phyloP scores from a whole-genome alignment of 495 filamentous ascomycete genomes.

The Apodospora peruviana region DNA sequence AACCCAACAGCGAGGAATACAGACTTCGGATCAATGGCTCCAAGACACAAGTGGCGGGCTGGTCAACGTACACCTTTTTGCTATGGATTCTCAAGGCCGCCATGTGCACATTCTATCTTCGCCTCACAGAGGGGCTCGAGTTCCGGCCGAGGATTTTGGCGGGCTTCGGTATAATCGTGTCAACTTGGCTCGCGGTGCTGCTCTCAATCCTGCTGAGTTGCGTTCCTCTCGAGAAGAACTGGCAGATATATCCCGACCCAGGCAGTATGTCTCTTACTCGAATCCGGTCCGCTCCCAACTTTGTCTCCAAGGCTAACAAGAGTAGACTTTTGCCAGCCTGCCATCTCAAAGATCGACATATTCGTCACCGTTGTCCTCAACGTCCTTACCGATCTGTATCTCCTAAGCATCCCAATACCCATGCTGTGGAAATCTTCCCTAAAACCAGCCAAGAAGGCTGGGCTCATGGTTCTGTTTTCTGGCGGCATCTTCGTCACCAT shows the following conservation, averaged over 20 bases:
- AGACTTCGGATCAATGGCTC: slow-evolving; percentile 46
- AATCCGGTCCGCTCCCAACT: not conserved
- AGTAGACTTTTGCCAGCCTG: slow-evolving; percentile 44
- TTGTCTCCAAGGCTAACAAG: not conserved
- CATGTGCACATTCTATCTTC: slow-evolving; percentile 55
- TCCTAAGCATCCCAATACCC: slow-evolving; percentile 48
- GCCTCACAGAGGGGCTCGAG: slow-evolving; percentile 51
- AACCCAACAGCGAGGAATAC: slow-evolving; percentile 44
- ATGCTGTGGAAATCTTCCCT: slow-evolving; percentile 47
- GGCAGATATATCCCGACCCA: slow-evolving; percentile 53
- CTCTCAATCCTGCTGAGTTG: slow-evolving; percentile 51
- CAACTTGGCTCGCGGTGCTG: slow-evolving; percentile 50
- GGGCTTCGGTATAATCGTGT: slow-evolving; percentile 46
- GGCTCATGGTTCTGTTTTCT: slow-evolving; percentile 43
- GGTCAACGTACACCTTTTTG: slow-evolving; percentile 52
- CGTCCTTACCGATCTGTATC: slow-evolving; percentile 47
- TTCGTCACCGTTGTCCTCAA: slow-evolving; percentile 44
- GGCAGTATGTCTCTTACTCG: slow-evolving; percentile 33
- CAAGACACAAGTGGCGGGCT: slow-evolving; percentile 55
- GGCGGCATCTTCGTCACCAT: slow-evolving; percentile 45
- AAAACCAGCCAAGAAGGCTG: slow-evolving; percentile 40
- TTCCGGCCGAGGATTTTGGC: slow-evolving; percentile 46
- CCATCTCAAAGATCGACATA: slow-evolving; percentile 39
- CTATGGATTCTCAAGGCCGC: slow-evolving; percentile 56
- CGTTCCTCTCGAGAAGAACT: slow-evolving; percentile 43